Evolutionary conservation across 208 protist genomes (phyloP).

Genomic region (Porcisia deanei): DNA sequence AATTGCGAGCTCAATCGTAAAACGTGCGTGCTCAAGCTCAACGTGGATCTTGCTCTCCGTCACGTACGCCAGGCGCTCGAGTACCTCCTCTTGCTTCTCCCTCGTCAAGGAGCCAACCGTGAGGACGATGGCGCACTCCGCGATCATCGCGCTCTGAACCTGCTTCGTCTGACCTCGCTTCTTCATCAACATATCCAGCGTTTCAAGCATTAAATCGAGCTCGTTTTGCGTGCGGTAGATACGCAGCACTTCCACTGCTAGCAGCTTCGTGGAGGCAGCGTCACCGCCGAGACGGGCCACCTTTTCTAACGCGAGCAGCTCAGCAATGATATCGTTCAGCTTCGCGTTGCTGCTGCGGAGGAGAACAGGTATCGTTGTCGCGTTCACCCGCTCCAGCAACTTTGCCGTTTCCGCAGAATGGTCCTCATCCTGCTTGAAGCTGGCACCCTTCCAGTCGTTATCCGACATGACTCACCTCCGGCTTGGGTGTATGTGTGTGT

Average conservation of each 20-base stretch:
- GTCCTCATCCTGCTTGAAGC: constrained; percentile 90
- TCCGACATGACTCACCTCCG: constrained; percentile 43
- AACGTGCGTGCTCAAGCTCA: constrained; percentile 94
- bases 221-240: constrained; percentile 86
- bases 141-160: constrained; percentile 93
- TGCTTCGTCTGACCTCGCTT: constrained; percentile 94
- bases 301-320: constrained; percentile 92
- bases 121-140: constrained; percentile 75
- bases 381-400: constrained; percentile 77
- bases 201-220: constrained; percentile 82
- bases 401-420: constrained; percentile 62
- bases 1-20: constrained; percentile 91
- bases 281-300: constrained; percentile 84
- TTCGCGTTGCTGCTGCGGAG: constrained; percentile 58
- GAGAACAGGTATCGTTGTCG: constrained; percentile 71
- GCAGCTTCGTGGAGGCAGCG: constrained; percentile 67
- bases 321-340: constrained; percentile 80
- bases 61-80: constrained; percentile 89
- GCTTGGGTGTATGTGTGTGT: constrained; percentile 9
- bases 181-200: constrained; percentile 91
- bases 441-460: constrained; percentile 86
- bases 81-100: constrained; percentile 75
- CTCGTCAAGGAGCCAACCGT: constrained; percentile 48
- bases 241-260: constrained; percentile 88
- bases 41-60: constrained; percentile 97